Base-by-base conservation (phyloP, 805 yeast genomes). In the Candida incommunis region DNA sequence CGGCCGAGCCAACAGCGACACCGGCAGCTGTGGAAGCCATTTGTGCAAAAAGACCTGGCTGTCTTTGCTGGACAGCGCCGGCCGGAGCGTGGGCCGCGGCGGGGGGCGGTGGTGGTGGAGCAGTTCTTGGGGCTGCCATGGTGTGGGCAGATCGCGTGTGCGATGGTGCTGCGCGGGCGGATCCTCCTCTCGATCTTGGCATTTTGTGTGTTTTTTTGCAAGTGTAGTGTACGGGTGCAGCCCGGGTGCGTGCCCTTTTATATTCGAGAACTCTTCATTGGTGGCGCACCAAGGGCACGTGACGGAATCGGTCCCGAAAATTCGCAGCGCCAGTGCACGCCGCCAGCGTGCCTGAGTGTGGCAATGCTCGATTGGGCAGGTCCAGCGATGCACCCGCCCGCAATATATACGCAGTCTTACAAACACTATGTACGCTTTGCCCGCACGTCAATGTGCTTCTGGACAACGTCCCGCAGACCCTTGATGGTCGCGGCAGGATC, bases 1-100 rank as follows among this genome's bases (percentile, higher is more conserved):
- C 80, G 50, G 97, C 81, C 44, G 96, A 85, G 58, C 98, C 98
- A 46, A 92, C 96, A 45, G 97, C 98, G 41, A 92, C 98, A 79
- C 98, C 98, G 43, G 97, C 98, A 46, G 98, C 98, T 42, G 98
- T 92, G 42, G 94, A 73, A 34, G 97, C 97, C 98, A 92, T 92
- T 69, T 92, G 94, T 48, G 90, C 83, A 58, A 90, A 88, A 62
- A 90, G 57, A 57, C 97, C 96, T 42, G 96, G 96, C 56, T 61
- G 63, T 49, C 56, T 63, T 42, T 53, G 62, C 46, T 57, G 65
- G 37, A 59, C 74, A 22, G 53, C 70, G 42, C 76, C 75, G 22
- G 70, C 67, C 51, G 70, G 74, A 49, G 71, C 72, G 44, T 69
- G 60, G 47, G 66, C 65, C 49, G 75, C 76, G 42, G 80, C 71